Base-by-base conservation (phyloP, 2,329 filamentous ascomycete genomes). In the Aspergillus udagawae region DNA sequence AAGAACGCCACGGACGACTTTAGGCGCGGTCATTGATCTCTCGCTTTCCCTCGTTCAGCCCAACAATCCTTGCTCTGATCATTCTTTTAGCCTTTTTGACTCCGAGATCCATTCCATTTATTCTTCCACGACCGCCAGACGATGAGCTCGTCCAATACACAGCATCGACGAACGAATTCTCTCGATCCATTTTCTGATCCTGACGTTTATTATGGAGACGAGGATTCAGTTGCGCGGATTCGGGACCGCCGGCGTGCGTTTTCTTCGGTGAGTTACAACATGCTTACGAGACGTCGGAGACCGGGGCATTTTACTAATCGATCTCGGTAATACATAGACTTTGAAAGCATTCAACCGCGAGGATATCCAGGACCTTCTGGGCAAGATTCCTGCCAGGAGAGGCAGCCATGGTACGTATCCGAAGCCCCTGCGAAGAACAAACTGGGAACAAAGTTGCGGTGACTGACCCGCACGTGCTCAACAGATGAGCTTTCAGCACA, bases 401-500 rank as follows among this genome's bases (percentile, higher is more conserved):
- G 73, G 72, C 32, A 80, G 78, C 63, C 75, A 79, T 59, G 77
- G 77, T 79, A 65, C 52, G 72, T 57, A 47, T n/a, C 49, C 17
- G 29, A 38, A 20, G 49, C 27, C 20, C 14, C 7, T 7, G 8
- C 25, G n/a, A 17, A 44, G n/a, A 7, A 32, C 25, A 48, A 41
- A 21, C 14, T 8, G 47, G 49, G 9, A 12, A 12, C 4, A 3
- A 51, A 28, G 44, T 14, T 28, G 28, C 21, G 12, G 48, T 17
- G 23, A 60, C 58, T 67, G 59, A 68, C 57, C 5, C 5, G 21
- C 50, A 50, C 54, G 50, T 49, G 50, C 17, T 27, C 51, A 28
- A 28, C 69, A 94, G 92, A 96, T 79, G 91, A 92, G 73, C 79
- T 81, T 50, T 83, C 86, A 35, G 79, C 84, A 51, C 80, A 85